Evolutionary conservation across 192 early-diverging fungal genomes (phyloP), one percentile per base, ranked within the genome.

Genomic region (Podila epigama): DNA sequence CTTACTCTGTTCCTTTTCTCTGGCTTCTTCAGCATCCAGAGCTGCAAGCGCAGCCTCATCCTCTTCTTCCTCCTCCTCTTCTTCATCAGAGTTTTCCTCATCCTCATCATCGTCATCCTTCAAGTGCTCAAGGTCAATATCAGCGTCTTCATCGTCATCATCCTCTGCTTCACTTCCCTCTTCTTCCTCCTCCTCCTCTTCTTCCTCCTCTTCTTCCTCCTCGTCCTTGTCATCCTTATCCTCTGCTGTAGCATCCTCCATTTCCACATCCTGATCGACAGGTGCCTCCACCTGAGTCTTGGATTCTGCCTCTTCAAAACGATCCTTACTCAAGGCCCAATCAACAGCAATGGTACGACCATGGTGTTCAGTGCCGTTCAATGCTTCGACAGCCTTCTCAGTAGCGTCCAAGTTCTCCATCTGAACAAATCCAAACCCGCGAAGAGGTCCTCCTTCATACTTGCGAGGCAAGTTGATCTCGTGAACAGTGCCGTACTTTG

Each of bases 371-470:
- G 84, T 73, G 31, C 86, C 91, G 81, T 97, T 92, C 79, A 96
- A 77, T 28, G 81, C 89, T 20, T 86, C 81, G 11, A 95, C 84
- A 0, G 91, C 93, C 62, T 84, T 82, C 63, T 89, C 85, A 0
- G 92, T 93, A 33, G 94, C 91, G 28, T 83, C 82, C 34, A 87
- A 63, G n/a, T 83, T 89, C 60, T 83, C 86, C 79, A 92, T 92
- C 68, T 96, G 92, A 35, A 98, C 88, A 82, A 97, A 97, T 16
- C 89, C 96, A 87, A 97, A 96, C 4, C 96, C 96, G 34, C 87
- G 82, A 20, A 93, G 70, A 32, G 91, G 93, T 31, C 94, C 93
- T 37, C 89, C 88, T 4, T 81, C 86, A 33, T 77, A 89, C 61
- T 92, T 93, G 66, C 87, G 86, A 3, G 95, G 95, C 51, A 97